phyloP scores from a whole-genome alignment of 352 stramenopile species.

The Phytophthora pseudosyringae region DNA sequence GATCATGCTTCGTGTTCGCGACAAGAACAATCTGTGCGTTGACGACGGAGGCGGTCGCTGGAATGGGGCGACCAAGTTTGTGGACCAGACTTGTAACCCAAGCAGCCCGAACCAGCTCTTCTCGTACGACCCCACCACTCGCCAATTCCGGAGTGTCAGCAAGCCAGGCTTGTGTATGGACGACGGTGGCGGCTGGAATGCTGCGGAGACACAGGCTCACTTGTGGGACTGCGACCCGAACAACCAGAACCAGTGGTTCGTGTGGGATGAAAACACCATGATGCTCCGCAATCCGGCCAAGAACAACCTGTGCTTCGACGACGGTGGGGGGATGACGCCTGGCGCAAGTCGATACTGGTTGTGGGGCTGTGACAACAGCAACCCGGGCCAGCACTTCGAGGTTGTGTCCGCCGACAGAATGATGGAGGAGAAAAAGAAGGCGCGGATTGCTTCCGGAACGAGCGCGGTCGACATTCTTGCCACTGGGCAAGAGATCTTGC shows the following conservation, averaged over 20 bases:
- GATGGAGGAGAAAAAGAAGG: constrained; percentile 22
- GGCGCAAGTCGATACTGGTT: constrained; percentile 14
- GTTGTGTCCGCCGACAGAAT: constrained; percentile 11
- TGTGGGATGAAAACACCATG: constrained; percentile 31
- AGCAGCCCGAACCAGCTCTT: constrained; percentile 29
- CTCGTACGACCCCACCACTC: constrained; percentile 14
- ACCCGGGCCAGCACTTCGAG: constrained; percentile 27
- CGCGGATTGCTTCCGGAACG: constrained; percentile 15
- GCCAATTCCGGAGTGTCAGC: constrained; percentile 16
- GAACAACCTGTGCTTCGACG: constrained; percentile 39
- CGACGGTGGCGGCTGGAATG: constrained; percentile 23
- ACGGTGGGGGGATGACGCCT: constrained; percentile 18
- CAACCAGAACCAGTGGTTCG: constrained; percentile 40
- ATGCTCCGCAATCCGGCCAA: constrained; percentile 42
- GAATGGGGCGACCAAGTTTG: constrained; percentile 29
- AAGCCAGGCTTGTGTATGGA: constrained; percentile 27
- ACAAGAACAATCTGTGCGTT: constrained; percentile 38
- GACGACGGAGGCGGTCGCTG: constrained; percentile 40
- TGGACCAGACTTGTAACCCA: constrained; percentile 26
- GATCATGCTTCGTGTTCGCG: constrained; percentile 29
- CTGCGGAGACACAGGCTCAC: constrained; percentile 12
- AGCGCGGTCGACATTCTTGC: constrained; percentile 18
- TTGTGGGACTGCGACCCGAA: constrained; percentile 33
- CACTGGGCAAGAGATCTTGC: constrained; percentile 28
- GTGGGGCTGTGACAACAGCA: constrained; percentile 23